Base-by-base conservation (phyloP, 2,329 filamentous ascomycete genomes). In the Colletotrichum musicola region DNA sequence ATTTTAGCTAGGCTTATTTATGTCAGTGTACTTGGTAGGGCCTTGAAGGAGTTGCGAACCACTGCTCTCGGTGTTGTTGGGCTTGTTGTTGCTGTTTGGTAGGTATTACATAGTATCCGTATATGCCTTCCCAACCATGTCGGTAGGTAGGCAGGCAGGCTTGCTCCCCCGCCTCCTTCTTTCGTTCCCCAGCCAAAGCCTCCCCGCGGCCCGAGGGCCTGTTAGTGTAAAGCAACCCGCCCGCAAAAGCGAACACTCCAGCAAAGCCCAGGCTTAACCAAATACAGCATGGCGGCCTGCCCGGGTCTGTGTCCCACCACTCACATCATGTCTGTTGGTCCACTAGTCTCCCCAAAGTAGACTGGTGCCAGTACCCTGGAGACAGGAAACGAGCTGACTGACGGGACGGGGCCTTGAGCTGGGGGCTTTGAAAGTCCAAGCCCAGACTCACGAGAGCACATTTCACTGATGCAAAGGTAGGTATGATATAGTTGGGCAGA, bases 341-440 rank as follows among this genome's bases (percentile, higher is more conserved):
- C 55, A 50, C 22, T 27, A 38, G 27, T 12, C 20, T 46, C 2
- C 50, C 50, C 22, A 40, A 66, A 55, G 4, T 3, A 30, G 62
- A 65, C 13, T 66, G 61, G 44, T 10, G 20, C 13, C 51, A 38
- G 16, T 20, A 58, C 47, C 35, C 25, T 50, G 35, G 30, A 16
- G n/a, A 44, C 30, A 56, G 66, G 56, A 66, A 68, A 50, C 50
- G 55, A 69, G 38, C 49, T 51, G 30, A 65, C 50, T 60, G 62
- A 58, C 47, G 38, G 53, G 60, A 14, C n/a, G 42, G 38, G 46
- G 51, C 18, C 18, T 54, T 49, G 20, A 22, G 20, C 20, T 22
- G 62, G 22, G 62, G 62, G 30, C 59, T 50, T 57, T 64, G 51
- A 50, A 44, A 64, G 54, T 27, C 44, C 62, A n/a, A n/a, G 62